Conservation (phyloP, 768 basidiomycete species). For the Suillus plorans region DNA sequence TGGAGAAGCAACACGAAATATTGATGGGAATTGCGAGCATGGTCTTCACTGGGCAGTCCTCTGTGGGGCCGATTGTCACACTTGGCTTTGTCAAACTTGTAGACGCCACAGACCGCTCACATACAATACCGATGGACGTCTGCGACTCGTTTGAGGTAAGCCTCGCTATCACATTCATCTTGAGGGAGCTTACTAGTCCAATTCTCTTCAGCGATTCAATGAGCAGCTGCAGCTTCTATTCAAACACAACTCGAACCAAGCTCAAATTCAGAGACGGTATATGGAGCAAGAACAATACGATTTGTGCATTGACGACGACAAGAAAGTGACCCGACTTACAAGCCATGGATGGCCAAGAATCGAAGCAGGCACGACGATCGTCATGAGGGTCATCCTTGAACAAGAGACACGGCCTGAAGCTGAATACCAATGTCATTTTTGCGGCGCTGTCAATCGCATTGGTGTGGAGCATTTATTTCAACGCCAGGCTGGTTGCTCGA, state of each 20-base stretch:
- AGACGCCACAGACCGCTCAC: background rate
- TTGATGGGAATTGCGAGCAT: no score
- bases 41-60: no score
- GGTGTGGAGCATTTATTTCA: conserved; percentile 11
- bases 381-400: conserved; percentile 27
- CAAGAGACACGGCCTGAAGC: conserved; percentile 8
- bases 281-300: conserved; percentile 25
- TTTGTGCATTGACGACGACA: conserved; percentile 24
- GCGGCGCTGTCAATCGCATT: background rate
- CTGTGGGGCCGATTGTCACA: no score
- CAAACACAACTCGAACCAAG: conserved; percentile 15
- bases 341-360: conserved; percentile 24
- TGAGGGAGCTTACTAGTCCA: background rate
- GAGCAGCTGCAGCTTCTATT: conserved; percentile 17
- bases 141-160: conserved; percentile 26
- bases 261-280: conserved; percentile 24
- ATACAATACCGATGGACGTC: conserved; percentile 25
- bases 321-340: conserved; percentile 22
- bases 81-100: background rate
- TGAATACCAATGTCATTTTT: conserved; percentile 21
- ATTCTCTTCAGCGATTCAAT: conserved; percentile 19
- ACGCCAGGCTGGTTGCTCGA: conserved; percentile 21
- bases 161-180: background rate
- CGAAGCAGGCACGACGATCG: conserved; percentile 24
- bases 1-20: no score